Evolutionary conservation across 306 rosid species (phyloP).

Genomic region (Abrus precatorius): DNA sequence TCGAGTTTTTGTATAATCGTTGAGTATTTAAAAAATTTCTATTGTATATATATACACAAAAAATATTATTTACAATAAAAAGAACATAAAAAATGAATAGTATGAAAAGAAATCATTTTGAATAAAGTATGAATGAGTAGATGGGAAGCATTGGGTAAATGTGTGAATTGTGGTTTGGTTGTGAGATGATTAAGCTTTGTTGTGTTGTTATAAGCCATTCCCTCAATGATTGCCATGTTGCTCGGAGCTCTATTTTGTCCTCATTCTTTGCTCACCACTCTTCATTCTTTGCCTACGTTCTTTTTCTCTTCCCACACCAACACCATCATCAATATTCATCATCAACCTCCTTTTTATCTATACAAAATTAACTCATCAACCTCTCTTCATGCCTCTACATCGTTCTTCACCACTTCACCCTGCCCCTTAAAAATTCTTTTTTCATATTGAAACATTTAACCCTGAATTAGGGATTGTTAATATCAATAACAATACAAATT

Average conservation of each 20-base stretch:
- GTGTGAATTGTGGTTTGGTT: constrained; percentile 10
- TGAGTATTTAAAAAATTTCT: too few species aligned
- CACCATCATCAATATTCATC: not conserved
- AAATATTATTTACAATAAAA: too few species aligned
- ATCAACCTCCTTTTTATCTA: not conserved
- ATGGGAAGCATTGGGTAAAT: constrained; percentile 13
- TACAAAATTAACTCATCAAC: not conserved
- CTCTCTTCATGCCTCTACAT: not conserved
- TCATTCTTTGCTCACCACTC: not conserved
- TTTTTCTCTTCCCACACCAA: not conserved
- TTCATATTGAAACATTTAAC: too few species aligned
- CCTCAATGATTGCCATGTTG: constrained; percentile 7
- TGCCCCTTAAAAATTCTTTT: too few species aligned
- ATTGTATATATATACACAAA: too few species aligned
- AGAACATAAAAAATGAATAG: too few species aligned
- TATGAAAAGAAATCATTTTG: too few species aligned
- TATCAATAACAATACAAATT: too few species aligned
- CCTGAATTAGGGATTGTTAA: too few species aligned
- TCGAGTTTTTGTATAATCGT: too few species aligned
- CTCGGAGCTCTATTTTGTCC: constrained; percentile 27
- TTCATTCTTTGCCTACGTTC: not conserved
- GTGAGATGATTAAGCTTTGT: not conserved
- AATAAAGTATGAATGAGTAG: not conserved
- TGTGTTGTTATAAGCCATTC: not conserved
- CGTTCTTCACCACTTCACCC: not conserved